A percentile compares a stretch with the other conserved stretches of the same genome.
Evolutionary conservation across 2,329 filamentous ascomycete species (phyloP).

Genomic region (Stylonectria norvegica): DNA sequence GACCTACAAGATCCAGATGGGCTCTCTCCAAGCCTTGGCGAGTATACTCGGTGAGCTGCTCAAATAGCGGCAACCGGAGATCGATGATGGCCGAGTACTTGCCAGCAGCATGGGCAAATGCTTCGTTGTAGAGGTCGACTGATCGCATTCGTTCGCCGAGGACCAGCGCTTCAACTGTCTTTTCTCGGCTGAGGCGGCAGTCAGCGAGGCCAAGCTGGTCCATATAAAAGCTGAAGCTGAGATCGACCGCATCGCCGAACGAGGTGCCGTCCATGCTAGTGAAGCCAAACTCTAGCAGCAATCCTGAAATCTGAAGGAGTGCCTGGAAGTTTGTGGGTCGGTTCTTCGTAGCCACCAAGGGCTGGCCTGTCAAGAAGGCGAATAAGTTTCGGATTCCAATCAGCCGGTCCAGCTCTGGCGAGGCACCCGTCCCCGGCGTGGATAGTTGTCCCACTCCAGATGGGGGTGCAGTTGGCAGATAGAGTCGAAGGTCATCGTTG

Average conservation of each 20-base stretch:
- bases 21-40: constrained; percentile 78
- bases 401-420: constrained; percentile 50
- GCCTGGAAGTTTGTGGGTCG: constrained; percentile 52
- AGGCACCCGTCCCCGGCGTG: constrained; percentile 26
- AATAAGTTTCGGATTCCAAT: constrained; percentile 63
- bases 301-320: constrained; percentile 50
- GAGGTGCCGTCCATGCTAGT: constrained; percentile 53
- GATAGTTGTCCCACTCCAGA: constrained; percentile 33
- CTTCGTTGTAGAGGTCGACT: constrained; percentile 80
- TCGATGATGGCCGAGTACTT: constrained; percentile 73
- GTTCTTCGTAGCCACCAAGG: constrained; percentile 55
- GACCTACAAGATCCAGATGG: constrained; percentile 71
- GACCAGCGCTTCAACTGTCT: constrained; percentile 85
- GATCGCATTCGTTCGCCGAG: constrained; percentile 84
- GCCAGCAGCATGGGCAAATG: constrained; percentile 85
- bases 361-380: constrained; percentile 61
- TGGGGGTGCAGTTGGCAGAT: constrained; percentile 48
- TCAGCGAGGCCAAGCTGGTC: constrained; percentile 76
- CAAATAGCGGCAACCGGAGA: constrained; percentile 65
- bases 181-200: constrained; percentile 76
- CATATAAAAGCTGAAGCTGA: constrained; percentile 71
- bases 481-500: constrained; percentile 47
- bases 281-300: constrained; percentile 58
- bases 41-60: constrained; percentile 66
- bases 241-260: constrained; percentile 57